These are phyloP conservation scores for Fusarium tjaetaba DNA, from an alignment of 2,329 filamentous ascomycete species.

Conservation along the genomic window DNA sequence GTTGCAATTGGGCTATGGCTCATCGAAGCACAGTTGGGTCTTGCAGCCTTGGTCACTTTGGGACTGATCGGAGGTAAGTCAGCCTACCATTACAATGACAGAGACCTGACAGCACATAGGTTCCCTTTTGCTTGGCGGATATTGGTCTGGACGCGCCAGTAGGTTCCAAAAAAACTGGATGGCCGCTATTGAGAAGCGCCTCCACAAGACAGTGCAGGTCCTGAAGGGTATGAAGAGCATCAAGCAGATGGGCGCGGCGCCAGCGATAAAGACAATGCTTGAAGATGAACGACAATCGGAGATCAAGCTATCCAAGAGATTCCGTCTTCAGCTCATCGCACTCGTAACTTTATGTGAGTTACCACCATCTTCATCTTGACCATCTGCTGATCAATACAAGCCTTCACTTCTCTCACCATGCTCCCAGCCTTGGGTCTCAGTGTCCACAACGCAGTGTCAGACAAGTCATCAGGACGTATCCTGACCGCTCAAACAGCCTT, in stretches of 20 bases:
- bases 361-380: fast-evolving
- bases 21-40: not conserved
- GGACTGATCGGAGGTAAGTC: not conserved
- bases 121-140: fast-evolving
- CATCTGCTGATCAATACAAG: not conserved
- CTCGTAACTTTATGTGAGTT: not conserved
- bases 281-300: not conserved
- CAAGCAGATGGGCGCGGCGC: not conserved
- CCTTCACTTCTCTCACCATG: not conserved
- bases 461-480: not conserved
- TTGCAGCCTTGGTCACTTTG: not conserved
- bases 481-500: not conserved
- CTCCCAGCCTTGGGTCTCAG: not conserved
- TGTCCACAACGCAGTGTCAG: not conserved
- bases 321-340: not conserved
- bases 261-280: not conserved
- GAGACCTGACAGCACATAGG: not conserved
- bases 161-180: not conserved
- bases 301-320: not conserved
- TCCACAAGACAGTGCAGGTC: not conserved
- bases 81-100: fast-evolving
- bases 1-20: not conserved
- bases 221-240: not conserved
- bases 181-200: not conserved
- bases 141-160: not conserved